Evolutionary conservation across 2,329 filamentous ascomycete genomes (phyloP), one percentile per base, ranked within the genome.

Genomic region (Microcera coccophila): DNA sequence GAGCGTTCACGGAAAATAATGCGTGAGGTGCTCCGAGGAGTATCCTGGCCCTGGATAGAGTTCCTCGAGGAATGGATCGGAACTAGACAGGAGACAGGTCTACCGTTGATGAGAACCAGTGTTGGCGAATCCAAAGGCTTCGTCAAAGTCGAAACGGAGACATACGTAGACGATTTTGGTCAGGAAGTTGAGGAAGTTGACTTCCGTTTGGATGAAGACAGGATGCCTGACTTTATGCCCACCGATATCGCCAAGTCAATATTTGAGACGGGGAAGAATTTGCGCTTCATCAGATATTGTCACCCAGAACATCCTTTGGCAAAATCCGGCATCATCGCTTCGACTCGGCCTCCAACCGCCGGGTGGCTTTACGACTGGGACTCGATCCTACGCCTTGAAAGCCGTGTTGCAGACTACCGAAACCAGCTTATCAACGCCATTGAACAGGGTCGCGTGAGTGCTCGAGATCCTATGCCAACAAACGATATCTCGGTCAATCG

Each of bases 211-310:
- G 80, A 85, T 46, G 70, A 73, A 17, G 69, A 76, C 20, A 78
- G 78, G 48, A 81, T 93, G 66, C 87, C 87, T 1, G 70, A 74
- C 2, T 93, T 93, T 52, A 73, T 94, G 34, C 76, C 82, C 0
- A 62, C 70, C 4, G 87, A 93, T 44, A 77, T 90, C 51, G 82
- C 81, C 3, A 74, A 78, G 38, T 70, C 74, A 4, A 79, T 93
- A n/a, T 90, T 91, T 50, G 87, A 94, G 60, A 85, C 83, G 3
- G 89, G 87, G 4, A 79, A 78, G 54, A 91, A 85, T 59, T 65
- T 95, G 36, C 79, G 85, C 7, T 81, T 93, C 41, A 71, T 95
- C 36, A 78, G 81, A 53, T 69, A 72, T 17, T 81, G 85, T 52
- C 85, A 93, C 59, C 77, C 86, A 4, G 71, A 81, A 2, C 86